Base-by-base conservation (phyloP, 371 early-diverging fungal species). In the Mucor saturninus region DNA sequence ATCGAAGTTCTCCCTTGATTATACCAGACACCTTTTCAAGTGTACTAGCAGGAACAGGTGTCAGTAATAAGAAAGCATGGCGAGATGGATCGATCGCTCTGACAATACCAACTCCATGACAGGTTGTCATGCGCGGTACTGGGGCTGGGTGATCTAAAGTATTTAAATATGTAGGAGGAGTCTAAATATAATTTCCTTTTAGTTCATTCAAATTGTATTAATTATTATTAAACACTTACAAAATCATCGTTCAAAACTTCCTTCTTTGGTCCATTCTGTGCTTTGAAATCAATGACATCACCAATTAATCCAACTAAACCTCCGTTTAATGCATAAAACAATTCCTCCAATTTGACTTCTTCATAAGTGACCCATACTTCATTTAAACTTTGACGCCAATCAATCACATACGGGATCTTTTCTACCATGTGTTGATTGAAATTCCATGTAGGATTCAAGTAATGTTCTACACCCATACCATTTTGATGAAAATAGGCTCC, bases 311-410 rank as follows among this genome's bases (percentile, higher is more conserved):
- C 93, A 1, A 94, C 93, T 2, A 93, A 45, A 39, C 80, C 83
- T 2, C 90, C 93, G 67, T 92, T 93, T 28, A 93, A 72, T 0
- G 91, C 88, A 71, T 87, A 83, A 15, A 93, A 67, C n/a, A 89
- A 68, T 58, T 93, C 91, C 46, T 86, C 84, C 4, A 72, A 62
- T 3, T 89, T 86, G 15, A 94, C 88, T 38, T 89, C 87, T 49
- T 83, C 82, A 54, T 74, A 83, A 29, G 83, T 62, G 3, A 87
- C 59, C 81, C 86, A 86, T 14, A 87, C 59, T 2, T 84, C 85
- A 50, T 87, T 78, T 13, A 81, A 59, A 3, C 80, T 73, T n/a
- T 67, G 54, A 5, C 70, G 62, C 87, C 91, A 92, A 54, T 86
- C 82, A 48, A 90, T 68, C 50, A 71, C 56, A 84, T 85, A 89